Conservation (phyloP, 2,329 filamentous ascomycete genomes). For the Diplodia mutila region DNA sequence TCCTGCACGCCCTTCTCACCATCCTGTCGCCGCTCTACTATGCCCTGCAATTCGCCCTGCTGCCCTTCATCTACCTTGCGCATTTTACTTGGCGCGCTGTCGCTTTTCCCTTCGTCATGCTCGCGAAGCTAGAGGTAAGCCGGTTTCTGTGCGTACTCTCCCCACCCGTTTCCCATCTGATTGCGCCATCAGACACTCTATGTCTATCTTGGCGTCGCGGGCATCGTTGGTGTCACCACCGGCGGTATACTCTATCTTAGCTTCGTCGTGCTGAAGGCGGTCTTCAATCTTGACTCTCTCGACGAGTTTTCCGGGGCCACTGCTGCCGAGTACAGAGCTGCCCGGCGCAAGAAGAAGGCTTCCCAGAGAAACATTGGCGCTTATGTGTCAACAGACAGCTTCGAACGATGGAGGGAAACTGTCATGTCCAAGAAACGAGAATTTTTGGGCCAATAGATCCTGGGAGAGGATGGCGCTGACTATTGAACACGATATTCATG, state of each 20-base stretch:
- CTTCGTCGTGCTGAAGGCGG: constrained; percentile 53
- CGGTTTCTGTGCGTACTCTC: background rate
- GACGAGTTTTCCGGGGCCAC: constrained; percentile 30
- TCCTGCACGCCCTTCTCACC: constrained; percentile 45
- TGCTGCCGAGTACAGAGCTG: constrained; percentile 36
- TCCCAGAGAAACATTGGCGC: background rate
- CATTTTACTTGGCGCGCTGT: constrained; percentile 46
- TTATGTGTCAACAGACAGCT: constrained; percentile 24
- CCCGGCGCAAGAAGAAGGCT: constrained; percentile 34
- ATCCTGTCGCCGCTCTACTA: constrained; percentile 54
- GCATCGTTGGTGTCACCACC: constrained; percentile 66
- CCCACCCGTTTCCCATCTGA: constrained; percentile 5
- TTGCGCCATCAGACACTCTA: constrained; percentile 48
- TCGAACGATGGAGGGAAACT: constrained; percentile 32
- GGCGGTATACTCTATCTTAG: constrained; percentile 64
- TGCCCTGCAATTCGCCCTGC: constrained; percentile 51
- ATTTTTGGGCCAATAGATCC: constrained; percentile 68
- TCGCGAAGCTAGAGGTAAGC: constrained; percentile 61
- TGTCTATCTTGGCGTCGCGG: constrained; percentile 67
- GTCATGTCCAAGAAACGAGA: constrained; percentile 45
- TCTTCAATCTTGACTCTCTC: constrained; percentile 12
- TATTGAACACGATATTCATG: constrained; percentile 37
- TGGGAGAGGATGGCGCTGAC: constrained; percentile 69
- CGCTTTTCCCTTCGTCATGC: constrained; percentile 54
- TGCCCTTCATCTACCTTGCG: constrained; percentile 55